Conservation (phyloP, 2,329 filamentous ascomycete genomes). For the Talaromyces sp. region DNA sequence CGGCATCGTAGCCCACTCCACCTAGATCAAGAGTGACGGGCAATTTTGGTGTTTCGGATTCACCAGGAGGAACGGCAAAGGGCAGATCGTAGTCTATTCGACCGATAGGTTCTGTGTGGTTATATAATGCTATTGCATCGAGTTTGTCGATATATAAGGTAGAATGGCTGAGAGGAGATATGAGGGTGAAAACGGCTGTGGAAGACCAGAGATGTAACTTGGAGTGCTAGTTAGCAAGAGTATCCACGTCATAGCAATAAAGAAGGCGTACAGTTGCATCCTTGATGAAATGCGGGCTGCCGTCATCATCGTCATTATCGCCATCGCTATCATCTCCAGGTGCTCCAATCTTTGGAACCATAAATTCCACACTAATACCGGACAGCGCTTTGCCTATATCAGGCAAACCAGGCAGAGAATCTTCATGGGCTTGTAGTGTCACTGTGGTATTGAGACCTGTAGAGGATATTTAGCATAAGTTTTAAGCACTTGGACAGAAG, state of each 20-base stretch:
- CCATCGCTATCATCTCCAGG: constrained; percentile 46
- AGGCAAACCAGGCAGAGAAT: constrained; percentile 71
- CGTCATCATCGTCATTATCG: constrained; percentile 43
- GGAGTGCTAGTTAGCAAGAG: constrained; percentile 18
- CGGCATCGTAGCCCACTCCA: constrained; percentile 76
- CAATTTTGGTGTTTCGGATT: constrained; percentile 68
- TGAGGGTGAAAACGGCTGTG: constrained; percentile 77
- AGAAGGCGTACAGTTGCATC: constrained; percentile 61
- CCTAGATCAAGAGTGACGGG: constrained; percentile 78
- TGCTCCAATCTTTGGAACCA: constrained; percentile 64
- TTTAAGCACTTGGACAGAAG: background rate
- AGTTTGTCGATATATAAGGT: constrained; percentile 74
- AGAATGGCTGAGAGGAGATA: constrained; percentile 71
- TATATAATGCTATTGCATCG: constrained; percentile 82
- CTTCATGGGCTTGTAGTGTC: constrained; percentile 66
- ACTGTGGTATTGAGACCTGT: constrained; percentile 75
- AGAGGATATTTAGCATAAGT: background rate
- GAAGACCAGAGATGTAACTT: constrained; percentile 77
- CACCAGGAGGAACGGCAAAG: constrained; percentile 73
- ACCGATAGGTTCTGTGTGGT: constrained; percentile 73
- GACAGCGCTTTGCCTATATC: constrained; percentile 70
- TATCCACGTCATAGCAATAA: constrained; percentile 18
- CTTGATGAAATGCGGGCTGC: constrained; percentile 69
- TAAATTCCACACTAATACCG: constrained; percentile 66
- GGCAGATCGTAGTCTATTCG: constrained; percentile 70